Percentiles rank a stretch among this genome's conserved stretches.
These are phyloP conservation scores for Phytophthora hybrid DNA, from an alignment of 352 stramenopile genomes.

Conservation along the genomic window DNA sequence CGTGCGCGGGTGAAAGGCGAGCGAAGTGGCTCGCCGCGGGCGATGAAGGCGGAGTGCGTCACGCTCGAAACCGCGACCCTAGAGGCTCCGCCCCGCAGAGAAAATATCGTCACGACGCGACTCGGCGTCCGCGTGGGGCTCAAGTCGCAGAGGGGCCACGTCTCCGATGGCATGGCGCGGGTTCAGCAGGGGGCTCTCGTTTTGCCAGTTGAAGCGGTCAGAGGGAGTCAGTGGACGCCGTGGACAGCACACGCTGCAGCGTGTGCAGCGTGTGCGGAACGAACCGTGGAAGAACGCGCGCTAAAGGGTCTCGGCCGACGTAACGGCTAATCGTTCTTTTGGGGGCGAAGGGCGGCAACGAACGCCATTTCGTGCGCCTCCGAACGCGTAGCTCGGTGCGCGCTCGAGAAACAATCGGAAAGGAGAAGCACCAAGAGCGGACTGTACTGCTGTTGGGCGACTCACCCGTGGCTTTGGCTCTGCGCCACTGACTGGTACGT, in stretches of 20 bases:
- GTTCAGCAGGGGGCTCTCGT: conserved; percentile 7
- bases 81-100: background rate
- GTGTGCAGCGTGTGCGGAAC: conserved; percentile 9
- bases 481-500: conserved; percentile 41
- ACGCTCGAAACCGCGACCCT: conserved; percentile 14
- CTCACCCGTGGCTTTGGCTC: conserved; percentile 35
- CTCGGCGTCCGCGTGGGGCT: conserved; percentile 3
- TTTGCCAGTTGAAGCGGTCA: conserved; percentile 37
- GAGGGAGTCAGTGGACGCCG: conserved; percentile 31
- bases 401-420: conserved; percentile 26
- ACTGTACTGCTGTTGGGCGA: background rate
- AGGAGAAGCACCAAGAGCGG: conserved; percentile 32
- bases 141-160: background rate
- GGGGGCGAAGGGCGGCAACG: conserved; percentile 22
- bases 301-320: conserved; percentile 29
- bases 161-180: background rate
- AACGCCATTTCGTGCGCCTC: conserved; percentile 27
- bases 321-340: conserved; percentile 42
- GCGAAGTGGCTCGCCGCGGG: background rate
- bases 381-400: background rate
- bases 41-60: conserved; percentile 10
- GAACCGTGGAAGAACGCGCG: conserved; percentile 44
- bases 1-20: background rate
- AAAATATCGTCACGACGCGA: conserved; percentile 20
- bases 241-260: background rate